Evolutionary conservation across 768 basidiomycete species (phyloP).

Genomic region (Xerocomellus dryophilus): DNA sequence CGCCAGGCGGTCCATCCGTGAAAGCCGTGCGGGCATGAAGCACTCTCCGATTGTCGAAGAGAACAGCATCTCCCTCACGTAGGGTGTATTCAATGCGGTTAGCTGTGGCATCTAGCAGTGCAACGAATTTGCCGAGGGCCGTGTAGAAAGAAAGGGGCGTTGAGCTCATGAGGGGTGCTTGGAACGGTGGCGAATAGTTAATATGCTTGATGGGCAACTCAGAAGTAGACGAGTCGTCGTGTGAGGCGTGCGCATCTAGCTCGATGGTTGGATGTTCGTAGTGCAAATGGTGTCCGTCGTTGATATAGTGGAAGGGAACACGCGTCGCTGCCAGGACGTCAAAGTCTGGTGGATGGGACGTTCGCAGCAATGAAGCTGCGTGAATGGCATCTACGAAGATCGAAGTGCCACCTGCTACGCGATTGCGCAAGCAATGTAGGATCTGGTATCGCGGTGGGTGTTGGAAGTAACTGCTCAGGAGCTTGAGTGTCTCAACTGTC

Average conservation of each 20-base stretch:
- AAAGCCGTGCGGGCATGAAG: conserved; percentile 87
- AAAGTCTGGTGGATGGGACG: conserved; percentile 50
- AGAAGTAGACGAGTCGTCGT: not conserved
- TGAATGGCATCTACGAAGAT: conserved; percentile 82
- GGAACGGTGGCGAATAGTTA: conserved; percentile 95
- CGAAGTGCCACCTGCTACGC: conserved; percentile 78
- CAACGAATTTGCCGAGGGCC: conserved; percentile 61
- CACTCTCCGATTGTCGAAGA: conserved; percentile 91
- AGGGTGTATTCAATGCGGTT: conserved; percentile 64
- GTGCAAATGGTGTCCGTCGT: conserved; percentile 82
- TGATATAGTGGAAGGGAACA: conserved; percentile 89
- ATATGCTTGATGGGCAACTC: conserved; percentile 52
- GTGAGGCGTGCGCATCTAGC: conserved; percentile 36
- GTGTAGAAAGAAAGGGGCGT: conserved; percentile 58
- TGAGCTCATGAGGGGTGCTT: conserved; percentile 62
- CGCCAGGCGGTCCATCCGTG: conserved; percentile 32
- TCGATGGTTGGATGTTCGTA: conserved; percentile 73
- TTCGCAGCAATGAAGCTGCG: conserved; percentile 54
- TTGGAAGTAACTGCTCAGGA: conserved; percentile 71
- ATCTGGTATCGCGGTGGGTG: conserved; percentile 90
- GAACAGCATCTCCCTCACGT: conserved; percentile 76
- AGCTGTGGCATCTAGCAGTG: conserved; percentile 48
- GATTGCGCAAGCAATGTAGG: conserved; percentile 85
- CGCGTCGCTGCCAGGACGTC: conserved; percentile 54
- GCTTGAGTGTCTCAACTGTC: not conserved